Percentiles rank a stretch among this genome's conserved stretches.
phyloP scores from a whole-genome alignment of 768 basidiomycete species.

The Calocera cornea region DNA sequence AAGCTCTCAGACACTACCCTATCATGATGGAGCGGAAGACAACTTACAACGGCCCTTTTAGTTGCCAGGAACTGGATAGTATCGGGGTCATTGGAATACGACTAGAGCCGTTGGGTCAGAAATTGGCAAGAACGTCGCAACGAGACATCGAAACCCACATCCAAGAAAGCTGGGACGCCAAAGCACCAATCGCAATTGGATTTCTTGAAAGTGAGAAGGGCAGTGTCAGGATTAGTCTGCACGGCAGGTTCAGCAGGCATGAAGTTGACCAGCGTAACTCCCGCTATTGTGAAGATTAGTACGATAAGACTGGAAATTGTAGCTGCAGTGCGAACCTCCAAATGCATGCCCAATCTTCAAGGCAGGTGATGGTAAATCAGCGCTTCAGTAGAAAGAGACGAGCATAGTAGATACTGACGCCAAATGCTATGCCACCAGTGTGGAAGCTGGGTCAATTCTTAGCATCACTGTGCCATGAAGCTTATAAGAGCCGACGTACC shows the following conservation, averaged over 20 bases:
- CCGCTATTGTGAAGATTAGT: neutral
- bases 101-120: conserved; percentile 9
- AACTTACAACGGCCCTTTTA: conserved; percentile 17
- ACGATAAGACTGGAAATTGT: neutral
- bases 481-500: too few relatives aligned
- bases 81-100: conserved; percentile 17
- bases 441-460: neutral
- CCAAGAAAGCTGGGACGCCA: conserved; percentile 25
- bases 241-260: conserved; percentile 21
- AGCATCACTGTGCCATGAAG: too few relatives aligned
- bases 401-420: neutral
- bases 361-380: neutral
- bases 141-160: conserved; percentile 17
- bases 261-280: conserved; percentile 19
- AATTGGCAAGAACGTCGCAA: neutral
- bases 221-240: conserved; percentile 22
- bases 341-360: neutral
- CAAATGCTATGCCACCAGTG: neutral
- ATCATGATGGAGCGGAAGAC: neutral
- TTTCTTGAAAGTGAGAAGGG: conserved; percentile 19
- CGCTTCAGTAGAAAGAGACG: neutral
- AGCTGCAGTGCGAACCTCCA: neutral
- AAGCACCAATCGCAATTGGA: conserved; percentile 18
- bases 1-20: neutral
- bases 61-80: conserved; percentile 16